Conservation (phyloP, 352 stramenopile genomes). For the Phytophthora megakarya region DNA sequence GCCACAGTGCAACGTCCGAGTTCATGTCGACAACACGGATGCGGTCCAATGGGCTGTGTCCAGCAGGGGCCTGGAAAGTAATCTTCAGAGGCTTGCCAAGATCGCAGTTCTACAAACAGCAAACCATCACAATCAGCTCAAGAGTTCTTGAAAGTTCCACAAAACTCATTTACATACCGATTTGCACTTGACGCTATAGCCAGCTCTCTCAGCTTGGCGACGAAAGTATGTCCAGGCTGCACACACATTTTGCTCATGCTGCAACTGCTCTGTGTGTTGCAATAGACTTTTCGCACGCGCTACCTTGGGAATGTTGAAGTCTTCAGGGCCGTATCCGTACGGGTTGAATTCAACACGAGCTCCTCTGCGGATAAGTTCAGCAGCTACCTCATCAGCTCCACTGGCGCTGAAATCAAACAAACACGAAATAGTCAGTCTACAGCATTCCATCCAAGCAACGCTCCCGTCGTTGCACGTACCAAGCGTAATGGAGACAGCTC, state of each 20-base stretch:
- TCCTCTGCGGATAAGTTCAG: slow-evolving; percentile 75
- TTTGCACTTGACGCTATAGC: slow-evolving; percentile 77
- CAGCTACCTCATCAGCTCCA: slow-evolving; percentile 71
- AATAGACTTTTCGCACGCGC: slow-evolving; percentile 79
- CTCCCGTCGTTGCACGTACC: slow-evolving; percentile 43
- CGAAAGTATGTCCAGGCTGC: slow-evolving; percentile 79
- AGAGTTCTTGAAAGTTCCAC: neutral
- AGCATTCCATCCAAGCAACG: neutral
- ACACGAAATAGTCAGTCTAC: slow-evolving; percentile 15
- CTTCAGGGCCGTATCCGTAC: slow-evolving; percentile 85
- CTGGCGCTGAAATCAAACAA: slow-evolving; percentile 49
- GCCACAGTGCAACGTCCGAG: slow-evolving; percentile 74
- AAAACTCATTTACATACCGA: slow-evolving; percentile 45
- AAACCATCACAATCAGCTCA: slow-evolving; percentile 6
- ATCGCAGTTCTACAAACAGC: slow-evolving; percentile 63
- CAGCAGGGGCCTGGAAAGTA: slow-evolving; percentile 69
- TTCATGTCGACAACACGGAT: slow-evolving; percentile 90
- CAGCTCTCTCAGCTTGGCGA: slow-evolving; percentile 64
- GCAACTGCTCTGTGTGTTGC: slow-evolving; percentile 86
- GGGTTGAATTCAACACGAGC: slow-evolving; percentile 79
- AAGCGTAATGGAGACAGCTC: slow-evolving; percentile 88
- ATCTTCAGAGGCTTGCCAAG: slow-evolving; percentile 81
- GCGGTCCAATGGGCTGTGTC: slow-evolving; percentile 76
- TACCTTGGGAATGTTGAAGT: slow-evolving; percentile 86
- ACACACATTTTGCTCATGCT: slow-evolving; percentile 84